Evolutionary conservation across 306 rosid genomes (phyloP).

Genomic region (Crotalaria pallida): DNA sequence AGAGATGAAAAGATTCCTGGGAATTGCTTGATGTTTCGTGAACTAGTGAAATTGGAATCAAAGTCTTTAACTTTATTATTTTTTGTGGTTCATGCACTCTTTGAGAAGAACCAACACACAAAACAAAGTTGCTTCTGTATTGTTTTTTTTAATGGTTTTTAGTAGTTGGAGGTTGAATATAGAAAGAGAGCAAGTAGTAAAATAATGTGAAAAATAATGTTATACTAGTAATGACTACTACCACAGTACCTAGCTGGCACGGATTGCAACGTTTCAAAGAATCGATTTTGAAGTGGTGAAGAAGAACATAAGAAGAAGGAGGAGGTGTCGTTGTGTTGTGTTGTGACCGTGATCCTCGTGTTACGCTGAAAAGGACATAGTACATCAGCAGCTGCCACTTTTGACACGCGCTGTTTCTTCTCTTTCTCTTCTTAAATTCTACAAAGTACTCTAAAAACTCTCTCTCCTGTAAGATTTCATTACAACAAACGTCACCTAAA

Average conservation of each 20-base stretch:
- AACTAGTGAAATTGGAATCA: not conserved
- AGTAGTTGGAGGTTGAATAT: no score
- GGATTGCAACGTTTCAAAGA: not conserved
- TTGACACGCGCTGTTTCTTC: not conserved
- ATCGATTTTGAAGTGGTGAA: not conserved
- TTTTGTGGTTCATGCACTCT: no score
- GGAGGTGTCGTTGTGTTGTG: not conserved
- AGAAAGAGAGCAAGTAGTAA: not conserved
- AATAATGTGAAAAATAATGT: not conserved
- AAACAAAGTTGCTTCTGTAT: not conserved
- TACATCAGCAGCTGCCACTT: not conserved
- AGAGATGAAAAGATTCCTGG: not conserved
- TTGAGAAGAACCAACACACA: slow-evolving; percentile 1
- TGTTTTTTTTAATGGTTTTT: no score
- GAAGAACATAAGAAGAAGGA: not conserved
- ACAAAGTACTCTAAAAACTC: no score
- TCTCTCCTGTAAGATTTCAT: no score
- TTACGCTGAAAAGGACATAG: not conserved
- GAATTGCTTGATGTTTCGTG: not conserved
- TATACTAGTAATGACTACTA: no score
- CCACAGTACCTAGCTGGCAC: not conserved
- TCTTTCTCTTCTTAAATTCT: no score
- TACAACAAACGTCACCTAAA: no score
- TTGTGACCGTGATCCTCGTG: not conserved
- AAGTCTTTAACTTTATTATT: no score